These are phyloP conservation scores for Rhizopogon rudus DNA, from an alignment of 768 basidiomycete genomes.

Conservation along the genomic window DNA sequence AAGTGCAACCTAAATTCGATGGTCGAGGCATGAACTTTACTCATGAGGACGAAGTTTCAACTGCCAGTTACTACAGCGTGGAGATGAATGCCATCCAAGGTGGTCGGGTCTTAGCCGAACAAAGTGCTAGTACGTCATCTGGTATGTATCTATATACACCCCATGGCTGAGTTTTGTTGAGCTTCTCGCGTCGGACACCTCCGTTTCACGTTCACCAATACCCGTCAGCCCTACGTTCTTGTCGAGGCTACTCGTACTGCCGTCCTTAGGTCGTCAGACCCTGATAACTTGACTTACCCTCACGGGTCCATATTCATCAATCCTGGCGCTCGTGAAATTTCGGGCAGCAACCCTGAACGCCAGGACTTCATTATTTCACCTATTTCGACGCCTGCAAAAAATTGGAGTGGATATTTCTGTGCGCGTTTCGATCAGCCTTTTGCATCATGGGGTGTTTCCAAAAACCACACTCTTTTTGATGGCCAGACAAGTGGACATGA, in stretches of 20 bases:
- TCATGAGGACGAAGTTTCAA: slow-evolving; percentile 48
- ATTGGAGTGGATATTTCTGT: slow-evolving; percentile 46
- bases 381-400: slow-evolving; percentile 33
- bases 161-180: slow-evolving; percentile 17
- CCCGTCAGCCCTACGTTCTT: slow-evolving; percentile 49
- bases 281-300: slow-evolving; percentile 47
- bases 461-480: slow-evolving; percentile 34
- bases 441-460: slow-evolving; percentile 42
- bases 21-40: slow-evolving; percentile 51
- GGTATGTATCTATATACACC: not conserved
- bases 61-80: slow-evolving; percentile 52
- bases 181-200: slow-evolving; percentile 76
- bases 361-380: slow-evolving; percentile 71
- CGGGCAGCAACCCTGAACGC: slow-evolving; percentile 60
- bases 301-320: slow-evolving; percentile 46
- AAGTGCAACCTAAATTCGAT: slow-evolving; percentile 50
- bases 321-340: slow-evolving; percentile 42
- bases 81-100: slow-evolving; percentile 48
- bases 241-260: slow-evolving; percentile 64
- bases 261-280: slow-evolving; percentile 48
- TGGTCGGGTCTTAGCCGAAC: slow-evolving; percentile 50
- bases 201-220: slow-evolving; percentile 57
- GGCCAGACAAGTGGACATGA: slow-evolving; percentile 33
- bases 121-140: slow-evolving; percentile 51
- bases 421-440: slow-evolving; percentile 51